A percentile compares a stretch with the other conserved stretches of the same genome.
Conservation (phyloP, 352 stramenopile species). For the Globisporangium uncinulatum region DNA sequence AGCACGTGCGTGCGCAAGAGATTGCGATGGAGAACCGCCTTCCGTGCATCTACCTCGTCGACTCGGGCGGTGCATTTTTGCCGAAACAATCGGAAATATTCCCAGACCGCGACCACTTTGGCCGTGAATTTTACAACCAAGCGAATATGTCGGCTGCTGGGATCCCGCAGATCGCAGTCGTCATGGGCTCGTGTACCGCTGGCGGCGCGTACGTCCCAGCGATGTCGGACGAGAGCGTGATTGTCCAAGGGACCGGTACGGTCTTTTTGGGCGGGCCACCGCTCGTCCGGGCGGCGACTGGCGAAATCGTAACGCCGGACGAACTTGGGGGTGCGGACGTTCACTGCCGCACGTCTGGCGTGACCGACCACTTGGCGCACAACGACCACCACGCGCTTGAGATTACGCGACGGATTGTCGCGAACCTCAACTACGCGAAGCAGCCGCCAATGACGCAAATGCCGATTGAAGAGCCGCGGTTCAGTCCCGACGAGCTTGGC, state of each 20-base stretch:
- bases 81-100: constrained; percentile 97
- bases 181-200: constrained; percentile 97
- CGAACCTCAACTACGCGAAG: constrained; percentile 94
- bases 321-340: constrained; percentile 94
- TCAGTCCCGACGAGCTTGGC: too few relatives aligned
- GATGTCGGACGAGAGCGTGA: constrained; percentile 98
- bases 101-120: constrained; percentile 96
- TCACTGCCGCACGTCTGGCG: constrained; percentile 87
- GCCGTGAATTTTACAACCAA: constrained; percentile 99
- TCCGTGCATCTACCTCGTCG: constrained; percentile 97
- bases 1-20: constrained; percentile 93
- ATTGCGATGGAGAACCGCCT: constrained; percentile 95
- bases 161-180: constrained; percentile 96
- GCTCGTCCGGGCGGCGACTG: constrained; percentile 97
- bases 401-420: constrained; percentile 89
- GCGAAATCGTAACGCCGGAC: constrained; percentile 94
- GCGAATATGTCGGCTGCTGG: constrained; percentile 92
- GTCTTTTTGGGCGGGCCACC: constrained; percentile 97
- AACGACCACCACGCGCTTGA: constrained; percentile 94
- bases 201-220: constrained; percentile 95
- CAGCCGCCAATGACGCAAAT: too few relatives aligned
- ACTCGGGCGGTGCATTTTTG: constrained; percentile 94
- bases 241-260: constrained; percentile 95
- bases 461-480: too few relatives aligned
- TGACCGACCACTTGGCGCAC: constrained; percentile 96